Base-by-base conservation (phyloP, 1,139 yeast genomes). In the Blastobotrys arbuscula region DNA sequence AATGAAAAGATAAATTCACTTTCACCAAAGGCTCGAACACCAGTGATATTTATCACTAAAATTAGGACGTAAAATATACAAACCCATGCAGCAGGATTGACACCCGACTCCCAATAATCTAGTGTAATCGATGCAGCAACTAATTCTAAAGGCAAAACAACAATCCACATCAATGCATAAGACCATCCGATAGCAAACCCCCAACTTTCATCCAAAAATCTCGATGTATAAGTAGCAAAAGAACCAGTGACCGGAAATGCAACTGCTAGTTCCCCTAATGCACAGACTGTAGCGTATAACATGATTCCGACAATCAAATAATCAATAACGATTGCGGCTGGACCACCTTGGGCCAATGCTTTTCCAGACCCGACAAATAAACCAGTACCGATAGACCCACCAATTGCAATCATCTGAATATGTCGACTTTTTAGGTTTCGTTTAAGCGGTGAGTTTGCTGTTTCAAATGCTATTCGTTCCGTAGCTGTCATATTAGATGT, bases 191-290 rank as follows among this genome's bases (percentile, higher is more conserved):
- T 79, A 23, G 95, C 84, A 64, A 86, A 86, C 9, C 94, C 94
- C 80, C 89, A 79, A 8, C 88, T 82, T 2, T 79, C 75, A 59
- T 85, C 94, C 37, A 87, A 70, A 57, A 85, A 81, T 50, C 83
- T 73, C 2, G 86, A 71, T 34, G 86, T 79, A 64, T 81, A 84
- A 49, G 83, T 78, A 39, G 84, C 76, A 67, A 84, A 86, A 1
- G 90, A 86, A 57, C 95, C 96, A 12, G 31, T 28, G 41, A 86
- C 81, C 35, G 94, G 90, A 66, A 82, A 85, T 15, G 81, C 74
- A 37, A 84, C 85, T 42, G 94, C 88, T 63, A 87, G 64, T 66
- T 88, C 96, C 55, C 95, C 94, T 50, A 88, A 78, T n/a, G 94
- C 81, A 63, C 84, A 90, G 59, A 85, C 82, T 42, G 86, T 83